These are phyloP conservation scores for Ustilago cynodontis DNA, from an alignment of 1,284 basidiomycete species.

Conservation along the genomic window DNA sequence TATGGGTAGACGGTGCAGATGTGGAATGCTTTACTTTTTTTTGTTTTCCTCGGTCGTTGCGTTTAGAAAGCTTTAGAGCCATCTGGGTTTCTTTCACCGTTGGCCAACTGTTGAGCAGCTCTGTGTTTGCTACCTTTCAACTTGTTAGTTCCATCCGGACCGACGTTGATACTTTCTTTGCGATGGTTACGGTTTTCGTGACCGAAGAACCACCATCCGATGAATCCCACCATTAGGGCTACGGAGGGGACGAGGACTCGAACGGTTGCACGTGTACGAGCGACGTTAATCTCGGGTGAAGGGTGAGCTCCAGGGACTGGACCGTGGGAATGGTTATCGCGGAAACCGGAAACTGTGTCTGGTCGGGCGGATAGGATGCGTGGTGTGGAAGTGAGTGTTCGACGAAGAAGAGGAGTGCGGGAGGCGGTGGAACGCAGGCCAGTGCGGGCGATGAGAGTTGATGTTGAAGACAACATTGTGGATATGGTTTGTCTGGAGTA, in stretches of 20 bases:
- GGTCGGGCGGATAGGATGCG: slow-evolving; percentile 38
- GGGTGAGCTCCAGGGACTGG: slow-evolving; percentile 45
- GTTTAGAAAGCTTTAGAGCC: slow-evolving; percentile 22
- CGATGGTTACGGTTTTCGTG: slow-evolving; percentile 41
- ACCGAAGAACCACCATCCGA: slow-evolving; percentile 57
- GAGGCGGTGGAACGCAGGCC: slow-evolving; percentile 10
- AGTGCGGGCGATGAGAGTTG: slow-evolving; percentile 12
- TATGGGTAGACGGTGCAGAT: too few species aligned
- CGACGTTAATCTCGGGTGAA: slow-evolving; percentile 42
- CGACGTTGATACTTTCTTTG: slow-evolving; percentile 39
- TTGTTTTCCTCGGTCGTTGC: too few species aligned
- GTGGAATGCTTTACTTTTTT: background rate
- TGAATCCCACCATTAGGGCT: slow-evolving; percentile 42
- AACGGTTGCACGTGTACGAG: slow-evolving; percentile 35
- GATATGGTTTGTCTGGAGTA: background rate
- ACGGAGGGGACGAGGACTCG: slow-evolving; percentile 50
- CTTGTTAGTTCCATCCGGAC: slow-evolving; percentile 46
- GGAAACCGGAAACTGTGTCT: slow-evolving; percentile 32
- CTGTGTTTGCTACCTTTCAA: slow-evolving; percentile 46
- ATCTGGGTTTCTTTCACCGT: slow-evolving; percentile 30
- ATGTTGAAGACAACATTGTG: slow-evolving; percentile 30
- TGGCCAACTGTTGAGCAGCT: slow-evolving; percentile 40
- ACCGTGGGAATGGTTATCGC: slow-evolving; percentile 39
- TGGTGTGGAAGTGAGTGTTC: slow-evolving; percentile 22
- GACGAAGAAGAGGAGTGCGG: background rate